These are phyloP conservation scores for Erucastrum elatum DNA, from an alignment of 345 rosid genomes.

Conservation along the genomic window DNA sequence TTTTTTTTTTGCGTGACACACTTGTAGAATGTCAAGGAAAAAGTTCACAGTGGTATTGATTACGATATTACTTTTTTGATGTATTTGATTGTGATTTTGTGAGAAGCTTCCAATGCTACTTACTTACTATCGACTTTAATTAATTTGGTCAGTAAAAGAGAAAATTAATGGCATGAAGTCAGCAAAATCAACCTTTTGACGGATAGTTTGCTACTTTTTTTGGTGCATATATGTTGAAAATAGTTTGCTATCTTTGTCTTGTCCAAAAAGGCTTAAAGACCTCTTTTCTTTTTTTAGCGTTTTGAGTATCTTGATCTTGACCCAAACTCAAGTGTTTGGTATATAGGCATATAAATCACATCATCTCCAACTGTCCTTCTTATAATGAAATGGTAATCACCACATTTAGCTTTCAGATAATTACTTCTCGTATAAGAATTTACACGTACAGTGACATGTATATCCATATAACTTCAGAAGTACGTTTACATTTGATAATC, in stretches of 20 bases:
- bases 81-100: background rate
- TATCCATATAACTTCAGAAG: background rate
- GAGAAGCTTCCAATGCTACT: constrained; percentile 8
- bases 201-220: background rate
- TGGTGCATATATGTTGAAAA: too few species aligned
- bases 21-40: background rate
- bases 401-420: background rate
- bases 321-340: constrained; percentile 9
- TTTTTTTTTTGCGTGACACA: background rate
- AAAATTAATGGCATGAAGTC: constrained; percentile 9
- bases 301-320: background rate
- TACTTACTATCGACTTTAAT: constrained; percentile 3
- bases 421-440: background rate
- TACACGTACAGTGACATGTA: background rate
- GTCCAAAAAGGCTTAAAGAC: background rate
- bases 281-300: constrained; percentile 1
- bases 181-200: constrained; percentile 2
- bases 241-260: background rate
- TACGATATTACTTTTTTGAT: too few species aligned
- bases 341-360: background rate
- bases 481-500: background rate
- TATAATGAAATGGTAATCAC: background rate
- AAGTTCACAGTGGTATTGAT: background rate
- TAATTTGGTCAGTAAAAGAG: background rate
- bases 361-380: background rate